A percentile compares a stretch with the other conserved stretches of the same genome.
These are phyloP conservation scores for Apiotrichum sp. DNA, from an alignment of 1,284 basidiomycete species.

Conservation along the genomic window DNA sequence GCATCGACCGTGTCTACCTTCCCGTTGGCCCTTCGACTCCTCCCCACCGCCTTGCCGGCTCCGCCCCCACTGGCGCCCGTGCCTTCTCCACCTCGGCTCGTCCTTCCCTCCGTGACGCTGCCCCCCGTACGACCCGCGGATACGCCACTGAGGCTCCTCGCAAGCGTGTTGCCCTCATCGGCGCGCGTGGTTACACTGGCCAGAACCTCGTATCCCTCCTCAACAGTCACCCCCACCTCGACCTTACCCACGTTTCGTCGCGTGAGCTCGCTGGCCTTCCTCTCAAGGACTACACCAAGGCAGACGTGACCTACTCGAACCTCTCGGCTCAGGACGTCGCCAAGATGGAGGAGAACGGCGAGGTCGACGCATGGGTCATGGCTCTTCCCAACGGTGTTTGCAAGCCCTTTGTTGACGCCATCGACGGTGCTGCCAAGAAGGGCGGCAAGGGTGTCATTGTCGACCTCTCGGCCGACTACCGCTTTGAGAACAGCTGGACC, in stretches of 20 bases:
- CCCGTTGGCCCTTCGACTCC: slow-evolving; percentile 79
- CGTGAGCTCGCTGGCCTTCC: slow-evolving; percentile 83
- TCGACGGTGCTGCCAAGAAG: slow-evolving; percentile 64
- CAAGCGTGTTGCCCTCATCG: slow-evolving; percentile 90
- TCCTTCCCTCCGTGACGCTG: slow-evolving; percentile 48
- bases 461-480: slow-evolving; percentile 90
- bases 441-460: slow-evolving; percentile 65
- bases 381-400: slow-evolving; percentile 94
- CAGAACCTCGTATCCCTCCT: slow-evolving; percentile 82
- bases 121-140: slow-evolving; percentile 35
- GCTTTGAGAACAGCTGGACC: slow-evolving; percentile 91
- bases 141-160: slow-evolving; percentile 56
- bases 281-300: slow-evolving; percentile 77
- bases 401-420: slow-evolving; percentile 94
- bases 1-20: slow-evolving; percentile 81
- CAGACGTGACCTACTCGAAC: slow-evolving; percentile 69
- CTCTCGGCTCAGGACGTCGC: slow-evolving; percentile 70
- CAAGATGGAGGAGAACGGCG: slow-evolving; percentile 75
- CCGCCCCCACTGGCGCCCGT: slow-evolving; percentile 50
- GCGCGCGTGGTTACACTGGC: slow-evolving; percentile 89
- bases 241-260: slow-evolving; percentile 90
- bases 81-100: slow-evolving; percentile 71
- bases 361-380: slow-evolving; percentile 96
- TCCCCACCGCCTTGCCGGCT: slow-evolving; percentile 52
- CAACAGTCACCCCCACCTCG: slow-evolving; percentile 76